These are phyloP conservation scores for Annona cherimola DNA, from an alignment of 164 flowering plant genomes.

Conservation along the genomic window DNA sequence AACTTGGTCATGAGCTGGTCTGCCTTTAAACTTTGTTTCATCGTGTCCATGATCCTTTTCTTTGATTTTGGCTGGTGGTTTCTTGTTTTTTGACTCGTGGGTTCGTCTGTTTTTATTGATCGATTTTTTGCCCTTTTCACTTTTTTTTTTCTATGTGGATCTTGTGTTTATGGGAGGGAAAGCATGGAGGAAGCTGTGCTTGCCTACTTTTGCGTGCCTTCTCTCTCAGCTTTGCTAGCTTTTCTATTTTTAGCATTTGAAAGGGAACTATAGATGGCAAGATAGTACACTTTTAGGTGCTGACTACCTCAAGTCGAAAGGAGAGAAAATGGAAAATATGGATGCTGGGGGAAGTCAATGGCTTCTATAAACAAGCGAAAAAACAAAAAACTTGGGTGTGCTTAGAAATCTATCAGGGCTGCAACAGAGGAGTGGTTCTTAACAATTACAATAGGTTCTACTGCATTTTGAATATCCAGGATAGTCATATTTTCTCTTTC, in stretches of 20 bases:
- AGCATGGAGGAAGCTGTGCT: neutral
- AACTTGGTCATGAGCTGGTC: constrained; percentile 69
- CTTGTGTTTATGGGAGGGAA: neutral
- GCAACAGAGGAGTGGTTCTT: neutral
- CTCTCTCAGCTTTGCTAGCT: neutral
- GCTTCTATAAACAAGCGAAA: too few relatives aligned
- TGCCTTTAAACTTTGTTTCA: constrained; percentile 2
- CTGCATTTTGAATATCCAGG: neutral
- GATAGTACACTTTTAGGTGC: neutral
- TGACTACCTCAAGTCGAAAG: too few relatives aligned
- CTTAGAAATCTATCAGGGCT: neutral
- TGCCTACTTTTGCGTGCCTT: neutral
- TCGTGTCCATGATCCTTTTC: neutral
- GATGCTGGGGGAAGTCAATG: too few relatives aligned
- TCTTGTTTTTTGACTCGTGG: neutral
- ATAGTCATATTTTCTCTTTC: neutral
- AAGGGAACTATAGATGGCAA: neutral
- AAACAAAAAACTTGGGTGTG: neutral
- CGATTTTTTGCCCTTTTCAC: neutral
- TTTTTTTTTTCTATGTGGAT: neutral
- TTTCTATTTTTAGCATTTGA: neutral
- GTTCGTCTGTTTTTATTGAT: neutral
- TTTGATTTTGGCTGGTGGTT: neutral
- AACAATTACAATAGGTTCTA: neutral
- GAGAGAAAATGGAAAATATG: too few relatives aligned